Conservation (phyloP, 2,329 filamentous ascomycete genomes). For the Fusarium multiceps region DNA sequence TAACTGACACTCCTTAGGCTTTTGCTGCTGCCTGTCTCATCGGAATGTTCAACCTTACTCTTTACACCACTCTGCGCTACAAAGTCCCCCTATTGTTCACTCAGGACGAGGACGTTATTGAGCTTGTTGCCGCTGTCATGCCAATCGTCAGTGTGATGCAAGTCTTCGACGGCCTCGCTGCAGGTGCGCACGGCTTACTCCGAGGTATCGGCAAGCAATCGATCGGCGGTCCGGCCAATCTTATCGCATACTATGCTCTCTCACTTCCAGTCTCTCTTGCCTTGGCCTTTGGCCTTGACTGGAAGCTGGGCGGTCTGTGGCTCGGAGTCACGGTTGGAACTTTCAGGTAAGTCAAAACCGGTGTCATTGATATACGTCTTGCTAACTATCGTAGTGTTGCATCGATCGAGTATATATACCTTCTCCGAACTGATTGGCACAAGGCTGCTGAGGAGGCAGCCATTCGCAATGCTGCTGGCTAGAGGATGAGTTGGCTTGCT, state of each 20-base stretch:
- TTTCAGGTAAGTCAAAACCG: constrained; percentile 59
- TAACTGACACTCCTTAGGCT: constrained; percentile 51
- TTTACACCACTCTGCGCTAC: constrained; percentile 76
- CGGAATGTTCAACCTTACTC: constrained; percentile 80
- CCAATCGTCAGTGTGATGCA: constrained; percentile 90
- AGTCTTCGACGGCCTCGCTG: constrained; percentile 83
- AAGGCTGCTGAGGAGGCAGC: constrained; percentile 65
- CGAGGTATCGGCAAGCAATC: constrained; percentile 89
- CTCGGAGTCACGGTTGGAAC: constrained; percentile 79
- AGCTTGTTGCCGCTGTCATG: constrained; percentile 74
- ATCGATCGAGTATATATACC: constrained; percentile 65
- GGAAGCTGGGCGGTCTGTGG: constrained; percentile 87
- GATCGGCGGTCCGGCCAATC: constrained; percentile 88
- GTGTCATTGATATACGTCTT: background rate
- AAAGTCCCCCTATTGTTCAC: constrained; percentile 84
- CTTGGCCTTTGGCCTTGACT: constrained; percentile 79
- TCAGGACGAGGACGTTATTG: constrained; percentile 75
- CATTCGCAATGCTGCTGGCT: constrained; percentile 60
- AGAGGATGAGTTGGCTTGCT: background rate
- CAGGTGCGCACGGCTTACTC: constrained; percentile 85
- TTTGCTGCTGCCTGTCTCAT: constrained; percentile 74
- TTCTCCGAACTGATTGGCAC: constrained; percentile 65
- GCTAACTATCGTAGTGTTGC: constrained; percentile 56
- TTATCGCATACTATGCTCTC: constrained; percentile 87
- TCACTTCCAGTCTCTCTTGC: constrained; percentile 86